These are phyloP conservation scores for Apiospora rasikravindrae DNA, from an alignment of 2,329 filamentous ascomycete genomes.

Conservation along the genomic window DNA sequence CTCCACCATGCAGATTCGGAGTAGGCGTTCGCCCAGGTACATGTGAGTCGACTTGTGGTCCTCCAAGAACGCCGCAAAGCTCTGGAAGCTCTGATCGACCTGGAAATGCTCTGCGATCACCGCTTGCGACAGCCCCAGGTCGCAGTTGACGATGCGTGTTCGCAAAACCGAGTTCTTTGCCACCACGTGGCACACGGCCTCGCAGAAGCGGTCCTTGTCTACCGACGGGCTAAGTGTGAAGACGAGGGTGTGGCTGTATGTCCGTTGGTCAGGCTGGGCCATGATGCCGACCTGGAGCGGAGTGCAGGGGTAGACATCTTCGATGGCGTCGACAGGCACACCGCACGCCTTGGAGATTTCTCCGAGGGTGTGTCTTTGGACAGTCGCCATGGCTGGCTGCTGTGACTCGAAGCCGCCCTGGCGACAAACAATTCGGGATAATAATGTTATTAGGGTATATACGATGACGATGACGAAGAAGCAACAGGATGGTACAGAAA, in stretches of 20 bases:
- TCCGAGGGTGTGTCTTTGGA: not conserved
- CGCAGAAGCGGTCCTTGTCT: constrained; percentile 25
- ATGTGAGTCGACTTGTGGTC: not conserved
- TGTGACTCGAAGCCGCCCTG: not conserved
- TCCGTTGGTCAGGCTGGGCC: constrained; percentile 12
- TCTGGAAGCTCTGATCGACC: not conserved
- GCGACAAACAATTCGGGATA: too few relatives aligned
- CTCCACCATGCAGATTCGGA: constrained; percentile 22
- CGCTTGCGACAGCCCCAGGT: constrained; percentile 24
- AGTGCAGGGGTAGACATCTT: constrained; percentile 28
- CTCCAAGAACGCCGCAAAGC: constrained; percentile 1
- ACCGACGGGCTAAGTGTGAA: not conserved
- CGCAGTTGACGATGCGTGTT: constrained; percentile 25
- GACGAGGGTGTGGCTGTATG: constrained; percentile 20
- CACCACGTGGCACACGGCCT: constrained; percentile 23
- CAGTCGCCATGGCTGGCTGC: not conserved
- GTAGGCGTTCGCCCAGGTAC: constrained; percentile 15
- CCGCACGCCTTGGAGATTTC: constrained; percentile 23
- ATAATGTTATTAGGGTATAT: not conserved
- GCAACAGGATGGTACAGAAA: too few relatives aligned
- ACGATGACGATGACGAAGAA: not conserved
- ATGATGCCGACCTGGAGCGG: constrained; percentile 25
- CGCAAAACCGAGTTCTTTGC: constrained; percentile 24
- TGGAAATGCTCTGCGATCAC: constrained; percentile 17
- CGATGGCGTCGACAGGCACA: constrained; percentile 20